A percentile compares a stretch with the other conserved stretches of the same genome.
These are phyloP conservation scores for Russula earlei DNA, from an alignment of 768 basidiomycete genomes.

Conservation along the genomic window DNA sequence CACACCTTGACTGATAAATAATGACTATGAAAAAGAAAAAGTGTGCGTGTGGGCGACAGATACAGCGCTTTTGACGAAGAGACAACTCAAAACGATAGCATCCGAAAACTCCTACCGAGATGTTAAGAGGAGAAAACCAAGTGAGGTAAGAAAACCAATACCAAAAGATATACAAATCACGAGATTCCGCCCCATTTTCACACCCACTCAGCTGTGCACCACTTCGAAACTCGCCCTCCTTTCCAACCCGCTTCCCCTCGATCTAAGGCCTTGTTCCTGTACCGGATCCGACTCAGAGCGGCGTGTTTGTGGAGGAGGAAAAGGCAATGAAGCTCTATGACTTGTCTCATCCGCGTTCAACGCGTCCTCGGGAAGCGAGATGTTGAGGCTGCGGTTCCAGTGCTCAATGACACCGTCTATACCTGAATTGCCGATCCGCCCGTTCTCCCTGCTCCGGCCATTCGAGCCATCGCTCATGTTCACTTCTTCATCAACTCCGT, in stretches of 20 bases:
- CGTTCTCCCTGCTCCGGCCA: not conserved
- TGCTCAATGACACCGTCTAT: constrained; percentile 4
- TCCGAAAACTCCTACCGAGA: constrained; percentile 5
- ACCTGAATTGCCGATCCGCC: not conserved
- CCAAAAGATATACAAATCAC: not conserved
- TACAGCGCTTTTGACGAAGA: constrained; percentile 7
- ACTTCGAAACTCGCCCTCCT: not conserved
- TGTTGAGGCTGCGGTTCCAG: not conserved
- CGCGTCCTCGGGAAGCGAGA: not conserved
- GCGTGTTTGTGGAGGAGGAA: not conserved
- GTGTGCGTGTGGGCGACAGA: constrained; percentile 5
- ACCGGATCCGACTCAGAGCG: constrained; percentile 6
- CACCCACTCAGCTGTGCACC: not conserved
- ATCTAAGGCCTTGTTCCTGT: constrained; percentile 2
- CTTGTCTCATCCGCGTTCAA: not conserved
- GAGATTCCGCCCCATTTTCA: not conserved
- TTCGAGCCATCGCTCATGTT: not conserved
- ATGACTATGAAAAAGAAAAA: not conserved
- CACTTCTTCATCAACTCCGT: not conserved
- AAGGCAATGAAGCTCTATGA: not conserved
- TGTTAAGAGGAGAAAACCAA: not conserved
- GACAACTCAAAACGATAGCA: constrained; percentile 2
- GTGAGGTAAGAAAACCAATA: not conserved
- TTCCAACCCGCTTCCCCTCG: not conserved
- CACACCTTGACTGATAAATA: not conserved